These are phyloP conservation scores for Kwoniella heveanensis DNA, from an alignment of 768 basidiomycete species.

Conservation along the genomic window DNA sequence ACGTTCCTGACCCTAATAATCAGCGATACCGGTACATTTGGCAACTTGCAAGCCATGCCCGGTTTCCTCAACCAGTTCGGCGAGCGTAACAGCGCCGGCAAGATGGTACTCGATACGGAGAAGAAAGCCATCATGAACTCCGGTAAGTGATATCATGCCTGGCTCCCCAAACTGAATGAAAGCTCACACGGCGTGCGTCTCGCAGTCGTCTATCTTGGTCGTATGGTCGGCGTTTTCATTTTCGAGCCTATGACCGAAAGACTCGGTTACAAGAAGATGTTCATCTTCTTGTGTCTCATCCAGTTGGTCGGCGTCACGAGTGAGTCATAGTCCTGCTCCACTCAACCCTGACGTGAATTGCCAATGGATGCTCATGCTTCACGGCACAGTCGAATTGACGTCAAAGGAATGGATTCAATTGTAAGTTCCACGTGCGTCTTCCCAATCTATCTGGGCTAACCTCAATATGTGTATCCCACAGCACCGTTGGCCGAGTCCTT, in stretches of 20 bases:
- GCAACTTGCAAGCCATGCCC: constrained; percentile 33
- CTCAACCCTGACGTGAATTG: background rate
- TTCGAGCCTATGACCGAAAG: constrained; percentile 29
- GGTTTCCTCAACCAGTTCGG: constrained; percentile 33
- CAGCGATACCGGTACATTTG: constrained; percentile 31
- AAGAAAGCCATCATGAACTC: constrained; percentile 32
- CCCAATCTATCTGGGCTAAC: too few relatives aligned
- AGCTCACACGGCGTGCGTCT: background rate
- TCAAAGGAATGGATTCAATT: too few relatives aligned
- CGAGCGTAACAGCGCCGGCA: background rate
- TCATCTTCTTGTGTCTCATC: constrained; percentile 8
- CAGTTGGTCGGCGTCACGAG: constrained; percentile 30
- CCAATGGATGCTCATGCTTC: too few relatives aligned
- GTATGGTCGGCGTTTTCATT: constrained; percentile 15
- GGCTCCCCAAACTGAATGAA: too few relatives aligned
- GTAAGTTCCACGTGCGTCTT: too few relatives aligned
- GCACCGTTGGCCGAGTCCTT: constrained; percentile 29
- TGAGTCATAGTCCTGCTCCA: constrained; percentile 5
- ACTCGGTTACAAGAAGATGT: constrained; percentile 25
- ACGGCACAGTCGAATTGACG: too few relatives aligned
- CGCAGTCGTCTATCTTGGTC: constrained; percentile 25
- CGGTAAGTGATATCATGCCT: constrained; percentile 11
- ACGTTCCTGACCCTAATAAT: background rate
- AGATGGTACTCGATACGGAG: constrained; percentile 15
- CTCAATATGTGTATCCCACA: constrained; percentile 7